These are phyloP conservation scores for Solanum chacoense DNA, from an alignment of 305 asterid genomes.

Conservation along the genomic window DNA sequence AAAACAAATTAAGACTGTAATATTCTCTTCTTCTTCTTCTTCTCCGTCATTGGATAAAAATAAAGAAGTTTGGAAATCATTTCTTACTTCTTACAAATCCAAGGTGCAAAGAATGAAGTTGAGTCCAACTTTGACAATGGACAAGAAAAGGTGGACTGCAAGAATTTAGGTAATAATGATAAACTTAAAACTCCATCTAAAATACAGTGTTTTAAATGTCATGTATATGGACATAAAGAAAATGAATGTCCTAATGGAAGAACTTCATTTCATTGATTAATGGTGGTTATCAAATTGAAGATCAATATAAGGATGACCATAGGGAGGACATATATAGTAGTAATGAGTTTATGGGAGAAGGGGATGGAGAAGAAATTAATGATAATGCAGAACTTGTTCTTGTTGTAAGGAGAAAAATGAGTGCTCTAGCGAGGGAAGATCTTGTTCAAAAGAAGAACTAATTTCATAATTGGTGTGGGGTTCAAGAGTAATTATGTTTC, in stretches of 20 bases:
- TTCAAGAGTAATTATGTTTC: conserved; percentile 14
- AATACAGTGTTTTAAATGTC: background rate
- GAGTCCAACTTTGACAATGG: no score
- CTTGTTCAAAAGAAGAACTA: background rate
- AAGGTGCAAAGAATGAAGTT: no score
- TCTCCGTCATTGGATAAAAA: no score
- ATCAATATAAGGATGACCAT: background rate
- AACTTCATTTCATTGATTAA: background rate
- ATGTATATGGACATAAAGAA: background rate
- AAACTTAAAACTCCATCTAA: background rate
- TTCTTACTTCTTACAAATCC: no score
- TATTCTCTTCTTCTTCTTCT: no score
- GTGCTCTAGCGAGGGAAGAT: background rate
- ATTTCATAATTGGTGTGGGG: background rate
- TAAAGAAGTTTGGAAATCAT: no score
- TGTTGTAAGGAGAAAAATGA: background rate
- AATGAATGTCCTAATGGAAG: background rate
- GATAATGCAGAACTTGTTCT: background rate
- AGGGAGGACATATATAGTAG: no score
- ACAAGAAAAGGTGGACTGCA: no score
- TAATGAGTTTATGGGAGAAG: background rate
- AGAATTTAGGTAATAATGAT: background rate
- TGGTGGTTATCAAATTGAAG: background rate
- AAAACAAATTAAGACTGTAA: no score
- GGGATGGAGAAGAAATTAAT: background rate